Conservation (phyloP, 768 basidiomycete species). For the Rhodotorula kratochvilovae region DNA sequence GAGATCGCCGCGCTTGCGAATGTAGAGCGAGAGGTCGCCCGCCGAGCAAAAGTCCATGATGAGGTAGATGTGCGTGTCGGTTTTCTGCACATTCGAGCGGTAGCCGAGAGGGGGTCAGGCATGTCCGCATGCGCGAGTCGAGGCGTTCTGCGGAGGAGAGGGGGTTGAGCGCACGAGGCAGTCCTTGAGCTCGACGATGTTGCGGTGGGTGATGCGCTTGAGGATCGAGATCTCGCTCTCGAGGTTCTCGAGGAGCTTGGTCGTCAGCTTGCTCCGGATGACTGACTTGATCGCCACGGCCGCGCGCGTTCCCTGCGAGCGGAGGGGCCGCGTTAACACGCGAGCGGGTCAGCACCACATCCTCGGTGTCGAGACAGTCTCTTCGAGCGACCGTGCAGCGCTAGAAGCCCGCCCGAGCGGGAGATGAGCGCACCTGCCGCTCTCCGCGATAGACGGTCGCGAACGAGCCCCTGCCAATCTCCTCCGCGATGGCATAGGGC, state of each 20-base stretch:
- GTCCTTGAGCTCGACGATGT: conserved; percentile 87
- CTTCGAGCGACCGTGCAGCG: no score
- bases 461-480: conserved; percentile 69
- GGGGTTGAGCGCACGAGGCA: conserved; percentile 63
- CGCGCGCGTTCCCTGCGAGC: conserved; percentile 9
- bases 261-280: conserved; percentile 73
- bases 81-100: conserved; percentile 48
- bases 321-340: neutral
- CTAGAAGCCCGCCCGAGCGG: no score
- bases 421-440: conserved; percentile 12
- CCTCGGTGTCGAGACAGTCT: no score
- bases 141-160: neutral
- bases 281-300: conserved; percentile 87
- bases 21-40: conserved; percentile 91
- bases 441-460: conserved; percentile 70
- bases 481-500: conserved; percentile 48
- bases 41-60: conserved; percentile 97
- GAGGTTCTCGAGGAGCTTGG: conserved; percentile 94
- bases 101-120: neutral
- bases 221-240: conserved; percentile 96
- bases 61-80: conserved; percentile 62
- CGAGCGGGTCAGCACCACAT: no score
- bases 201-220: conserved; percentile 83
- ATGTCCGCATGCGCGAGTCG: neutral
- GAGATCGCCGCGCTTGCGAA: conserved; percentile 93